Percentiles rank a stretch among this genome's conserved stretches.
These are phyloP conservation scores for Claviceps sp. DNA, from an alignment of 2,329 filamentous ascomycete genomes.

Conservation along the genomic window DNA sequence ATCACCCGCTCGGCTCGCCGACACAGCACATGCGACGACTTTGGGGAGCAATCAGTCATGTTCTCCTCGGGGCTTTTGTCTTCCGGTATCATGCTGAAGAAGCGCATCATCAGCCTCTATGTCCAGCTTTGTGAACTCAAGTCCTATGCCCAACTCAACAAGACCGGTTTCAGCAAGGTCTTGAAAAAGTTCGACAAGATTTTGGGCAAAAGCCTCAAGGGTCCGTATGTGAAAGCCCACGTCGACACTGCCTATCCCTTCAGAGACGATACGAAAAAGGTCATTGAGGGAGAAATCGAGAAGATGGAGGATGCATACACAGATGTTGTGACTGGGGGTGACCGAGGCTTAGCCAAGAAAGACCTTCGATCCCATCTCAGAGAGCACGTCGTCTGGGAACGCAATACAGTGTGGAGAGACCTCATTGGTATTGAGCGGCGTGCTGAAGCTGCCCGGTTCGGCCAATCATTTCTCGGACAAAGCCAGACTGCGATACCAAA, in stretches of 20 bases:
- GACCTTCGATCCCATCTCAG: conserved; percentile 82
- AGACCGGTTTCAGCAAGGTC: conserved; percentile 90
- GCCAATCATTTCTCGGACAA: conserved; percentile 67
- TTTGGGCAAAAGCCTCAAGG: conserved; percentile 66
- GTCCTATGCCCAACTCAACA: conserved; percentile 90
- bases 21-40: conserved; percentile 62
- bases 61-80: conserved; percentile 49
- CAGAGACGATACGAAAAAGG: conserved; percentile 53
- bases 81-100: conserved; percentile 77
- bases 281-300: conserved; percentile 56
- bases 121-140: conserved; percentile 91
- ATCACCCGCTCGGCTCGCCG: conserved; percentile 41
- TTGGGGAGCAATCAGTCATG: conserved; percentile 58
- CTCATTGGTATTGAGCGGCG: conserved; percentile 97
- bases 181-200: conserved; percentile 99
- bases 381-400: conserved; percentile 97
- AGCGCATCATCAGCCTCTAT: conserved; percentile 74
- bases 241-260: conserved; percentile 79
- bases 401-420: conserved; percentile 97
- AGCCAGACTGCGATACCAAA: conserved; percentile 54
- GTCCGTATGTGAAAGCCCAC: conserved; percentile 57
- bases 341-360: conserved; percentile 61
- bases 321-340: conserved; percentile 67
- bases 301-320: conserved; percentile 72
- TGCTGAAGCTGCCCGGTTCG: conserved; percentile 85